These are phyloP conservation scores for Dillenia suffruticosa DNA, from an alignment of 164 flowering plant species.

Conservation along the genomic window DNA sequence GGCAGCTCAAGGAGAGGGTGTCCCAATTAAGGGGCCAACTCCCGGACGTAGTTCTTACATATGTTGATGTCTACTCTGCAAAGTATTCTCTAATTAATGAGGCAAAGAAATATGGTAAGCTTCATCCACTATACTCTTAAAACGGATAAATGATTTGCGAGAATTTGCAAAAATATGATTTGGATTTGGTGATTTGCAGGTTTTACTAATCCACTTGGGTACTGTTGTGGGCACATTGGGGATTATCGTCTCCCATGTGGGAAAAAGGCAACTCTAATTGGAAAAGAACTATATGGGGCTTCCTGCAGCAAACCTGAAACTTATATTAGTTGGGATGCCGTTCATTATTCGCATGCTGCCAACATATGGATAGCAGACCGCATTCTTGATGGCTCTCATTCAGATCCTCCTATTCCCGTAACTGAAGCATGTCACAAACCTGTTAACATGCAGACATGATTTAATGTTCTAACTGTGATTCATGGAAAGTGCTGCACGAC, in stretches of 20 bases:
- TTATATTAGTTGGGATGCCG: constrained; percentile 72
- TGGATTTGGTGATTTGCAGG: constrained; percentile 29
- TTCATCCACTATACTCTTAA: no score
- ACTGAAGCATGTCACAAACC: constrained; percentile 14
- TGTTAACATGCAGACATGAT: no score
- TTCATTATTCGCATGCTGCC: constrained; percentile 63
- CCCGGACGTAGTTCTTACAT: constrained; percentile 33
- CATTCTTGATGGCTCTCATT: constrained; percentile 41
- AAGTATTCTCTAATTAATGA: constrained; percentile 45
- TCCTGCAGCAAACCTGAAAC: constrained; percentile 46
- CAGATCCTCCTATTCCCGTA: constrained; percentile 36
- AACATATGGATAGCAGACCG: constrained; percentile 44
- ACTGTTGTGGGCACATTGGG: constrained; percentile 49
- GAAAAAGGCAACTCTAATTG: constrained; percentile 32
- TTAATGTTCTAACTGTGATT: no score
- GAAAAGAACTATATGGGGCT: constrained; percentile 47
- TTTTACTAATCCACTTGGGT: constrained; percentile 51
- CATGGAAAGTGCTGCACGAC: no score
- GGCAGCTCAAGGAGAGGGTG: constrained; percentile 49
- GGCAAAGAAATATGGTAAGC: constrained; percentile 49
- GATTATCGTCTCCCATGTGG: constrained; percentile 47
- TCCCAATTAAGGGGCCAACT: constrained; percentile 34
- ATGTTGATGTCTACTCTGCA: constrained; percentile 62
- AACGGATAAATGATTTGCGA: neutral
- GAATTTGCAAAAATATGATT: neutral